Evolutionary conservation across 2,329 filamentous ascomycete genomes (phyloP).

Genomic region (Penicillium sp.): DNA sequence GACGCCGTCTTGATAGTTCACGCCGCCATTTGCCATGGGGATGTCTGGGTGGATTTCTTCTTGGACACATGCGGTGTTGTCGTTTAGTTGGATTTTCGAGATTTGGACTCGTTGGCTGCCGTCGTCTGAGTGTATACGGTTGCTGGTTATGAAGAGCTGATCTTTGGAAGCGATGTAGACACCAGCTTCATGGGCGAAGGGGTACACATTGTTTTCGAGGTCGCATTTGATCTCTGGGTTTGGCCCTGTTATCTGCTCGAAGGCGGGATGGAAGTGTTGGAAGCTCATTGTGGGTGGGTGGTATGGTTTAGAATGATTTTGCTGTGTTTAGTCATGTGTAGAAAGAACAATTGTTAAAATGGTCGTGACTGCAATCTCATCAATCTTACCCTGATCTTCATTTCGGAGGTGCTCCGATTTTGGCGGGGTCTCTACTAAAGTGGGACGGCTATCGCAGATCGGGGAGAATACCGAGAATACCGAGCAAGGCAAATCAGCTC

Average conservation of each 20-base stretch:
- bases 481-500: neutral
- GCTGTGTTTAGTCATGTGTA: neutral
- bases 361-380: neutral
- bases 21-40: constrained; percentile 52
- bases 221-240: neutral
- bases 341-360: neutral
- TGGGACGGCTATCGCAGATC: neutral
- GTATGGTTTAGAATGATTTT: neutral
- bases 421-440: neutral
- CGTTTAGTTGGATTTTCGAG: constrained; percentile 11
- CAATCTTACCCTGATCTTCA: neutral
- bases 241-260: neutral
- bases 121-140: neutral
- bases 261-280: neutral
- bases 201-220: constrained; percentile 27
- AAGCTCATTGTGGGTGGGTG: neutral
- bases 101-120: constrained; percentile 26
- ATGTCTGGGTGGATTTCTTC: constrained; percentile 34
- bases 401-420: neutral
- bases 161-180: constrained; percentile 35
- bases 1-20: constrained; percentile 46
- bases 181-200: constrained; percentile 54
- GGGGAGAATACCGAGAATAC: neutral
- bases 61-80: neutral
- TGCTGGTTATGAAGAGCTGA: constrained; percentile 40